Evolutionary conservation across 306 rosid genomes (phyloP).

Genomic region (Medicago ruthenica): DNA sequence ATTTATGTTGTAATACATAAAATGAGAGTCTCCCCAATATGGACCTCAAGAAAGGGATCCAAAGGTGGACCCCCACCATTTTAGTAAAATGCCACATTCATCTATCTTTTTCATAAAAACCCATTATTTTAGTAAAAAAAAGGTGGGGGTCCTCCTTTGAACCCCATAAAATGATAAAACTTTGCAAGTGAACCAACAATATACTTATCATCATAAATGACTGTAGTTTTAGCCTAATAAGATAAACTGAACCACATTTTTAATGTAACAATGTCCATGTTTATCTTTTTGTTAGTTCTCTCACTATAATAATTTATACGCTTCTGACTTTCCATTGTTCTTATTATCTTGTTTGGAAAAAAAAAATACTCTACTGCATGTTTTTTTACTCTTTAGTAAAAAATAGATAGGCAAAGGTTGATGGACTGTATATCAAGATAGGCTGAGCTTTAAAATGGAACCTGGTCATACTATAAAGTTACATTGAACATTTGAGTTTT

Average conservation of each 20-base stretch:
- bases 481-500: neutral
- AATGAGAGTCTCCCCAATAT: too few relatives aligned
- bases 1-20: slow-evolving; percentile 1
- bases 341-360: neutral
- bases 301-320: too few relatives aligned
- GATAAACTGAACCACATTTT: neutral
- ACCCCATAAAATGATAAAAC: neutral
- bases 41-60: too few relatives aligned
- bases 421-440: neutral
- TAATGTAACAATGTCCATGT: too few relatives aligned
- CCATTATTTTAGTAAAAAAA: too few relatives aligned
- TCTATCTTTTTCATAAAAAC: too few relatives aligned
- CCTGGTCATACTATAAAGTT: neutral
- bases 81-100: too few relatives aligned
- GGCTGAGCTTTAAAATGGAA: neutral
- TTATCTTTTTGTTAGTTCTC: too few relatives aligned
- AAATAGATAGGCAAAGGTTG: neutral
- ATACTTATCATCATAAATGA: neutral
- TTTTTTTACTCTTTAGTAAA: neutral
- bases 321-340: neutral
- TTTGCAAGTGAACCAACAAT: neutral
- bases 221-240: slow-evolving; percentile 5
- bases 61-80: too few relatives aligned
- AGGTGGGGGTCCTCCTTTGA: too few relatives aligned
- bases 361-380: neutral